phyloP scores from a whole-genome alignment of 306 rosid species.

The Quercus dentata region DNA sequence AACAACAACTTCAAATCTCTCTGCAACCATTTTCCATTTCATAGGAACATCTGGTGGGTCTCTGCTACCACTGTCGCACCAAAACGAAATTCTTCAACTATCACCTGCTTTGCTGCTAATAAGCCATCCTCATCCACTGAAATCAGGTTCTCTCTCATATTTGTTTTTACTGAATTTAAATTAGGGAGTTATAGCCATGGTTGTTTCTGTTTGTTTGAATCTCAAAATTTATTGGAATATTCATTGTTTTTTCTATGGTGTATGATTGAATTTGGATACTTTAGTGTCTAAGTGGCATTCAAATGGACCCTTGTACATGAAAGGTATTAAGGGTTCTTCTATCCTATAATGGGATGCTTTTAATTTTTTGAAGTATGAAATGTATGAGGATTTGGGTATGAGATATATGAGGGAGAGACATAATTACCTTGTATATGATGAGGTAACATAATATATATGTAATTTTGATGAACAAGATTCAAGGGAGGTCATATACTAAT shows the following conservation, averaged over 20 bases:
- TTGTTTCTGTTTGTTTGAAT: background rate
- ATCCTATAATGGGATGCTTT: too few relatives aligned
- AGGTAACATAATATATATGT: too few relatives aligned
- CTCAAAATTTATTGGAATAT: background rate
- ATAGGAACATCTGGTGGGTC: slow-evolving; percentile 6
- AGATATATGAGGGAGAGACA: too few relatives aligned
- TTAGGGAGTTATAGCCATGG: background rate
- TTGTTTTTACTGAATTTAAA: background rate
- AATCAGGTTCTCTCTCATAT: slow-evolving; percentile 49
- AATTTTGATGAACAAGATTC: too few relatives aligned
- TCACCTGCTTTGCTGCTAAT: slow-evolving; percentile 64
- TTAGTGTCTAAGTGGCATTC: too few relatives aligned
- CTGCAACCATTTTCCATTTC: background rate
- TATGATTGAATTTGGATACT: too few relatives aligned
- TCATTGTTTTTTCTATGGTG: background rate
- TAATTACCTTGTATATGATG: too few relatives aligned
- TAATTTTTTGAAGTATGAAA: too few relatives aligned
- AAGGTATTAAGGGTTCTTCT: too few relatives aligned
- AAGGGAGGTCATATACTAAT: too few relatives aligned
- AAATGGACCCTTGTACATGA: too few relatives aligned
- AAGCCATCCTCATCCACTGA: slow-evolving; percentile 67
- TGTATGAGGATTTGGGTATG: too few relatives aligned
- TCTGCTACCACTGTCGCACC: slow-evolving; percentile 6
- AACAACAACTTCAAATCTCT: background rate
- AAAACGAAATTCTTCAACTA: slow-evolving; percentile 17